Conservation (phyloP, 2,329 filamentous ascomycete genomes). For the Juglanconis sp. region DNA sequence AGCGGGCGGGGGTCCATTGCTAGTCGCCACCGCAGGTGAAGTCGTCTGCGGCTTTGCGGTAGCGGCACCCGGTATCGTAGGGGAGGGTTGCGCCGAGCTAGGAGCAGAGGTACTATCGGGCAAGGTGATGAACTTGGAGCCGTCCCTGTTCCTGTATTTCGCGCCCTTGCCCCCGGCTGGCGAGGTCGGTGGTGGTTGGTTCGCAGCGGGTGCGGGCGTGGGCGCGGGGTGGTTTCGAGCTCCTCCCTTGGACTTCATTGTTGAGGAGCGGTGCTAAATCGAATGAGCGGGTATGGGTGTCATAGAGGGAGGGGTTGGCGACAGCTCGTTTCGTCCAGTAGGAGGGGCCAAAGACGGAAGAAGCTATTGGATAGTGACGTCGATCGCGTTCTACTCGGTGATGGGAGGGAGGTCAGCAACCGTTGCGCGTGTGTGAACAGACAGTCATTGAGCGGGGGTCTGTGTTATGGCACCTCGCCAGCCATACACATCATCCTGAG, state of each 20-base stretch:
- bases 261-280: constrained; percentile 2
- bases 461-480: background rate
- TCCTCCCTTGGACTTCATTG: constrained; percentile 28
- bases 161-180: constrained; percentile 46
- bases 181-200: constrained; percentile 51
- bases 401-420: constrained; percentile 4
- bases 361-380: background rate
- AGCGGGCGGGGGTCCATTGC: constrained; percentile 30
- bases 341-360: background rate
- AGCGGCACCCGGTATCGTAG: constrained; percentile 36
- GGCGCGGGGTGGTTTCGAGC: constrained; percentile 28
- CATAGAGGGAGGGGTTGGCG: constrained; percentile 14
- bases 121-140: constrained; percentile 66
- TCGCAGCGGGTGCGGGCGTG: constrained; percentile 25
- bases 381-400: constrained; percentile 8
- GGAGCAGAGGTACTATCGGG: constrained; percentile 42
- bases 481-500: background rate
- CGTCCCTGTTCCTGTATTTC: constrained; percentile 67
- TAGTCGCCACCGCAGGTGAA: constrained; percentile 16
- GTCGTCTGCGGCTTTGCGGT: constrained; percentile 30
- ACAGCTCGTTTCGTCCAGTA: constrained; percentile 14
- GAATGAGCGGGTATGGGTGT: constrained; percentile 4
- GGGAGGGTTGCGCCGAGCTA: constrained; percentile 53
- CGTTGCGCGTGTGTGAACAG: background rate
- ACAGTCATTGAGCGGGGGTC: background rate